Percentiles rank a stretch among this genome's conserved stretches.
Evolutionary conservation across 306 rosid species (phyloP).

Genomic region (Prunus mongolica): DNA sequence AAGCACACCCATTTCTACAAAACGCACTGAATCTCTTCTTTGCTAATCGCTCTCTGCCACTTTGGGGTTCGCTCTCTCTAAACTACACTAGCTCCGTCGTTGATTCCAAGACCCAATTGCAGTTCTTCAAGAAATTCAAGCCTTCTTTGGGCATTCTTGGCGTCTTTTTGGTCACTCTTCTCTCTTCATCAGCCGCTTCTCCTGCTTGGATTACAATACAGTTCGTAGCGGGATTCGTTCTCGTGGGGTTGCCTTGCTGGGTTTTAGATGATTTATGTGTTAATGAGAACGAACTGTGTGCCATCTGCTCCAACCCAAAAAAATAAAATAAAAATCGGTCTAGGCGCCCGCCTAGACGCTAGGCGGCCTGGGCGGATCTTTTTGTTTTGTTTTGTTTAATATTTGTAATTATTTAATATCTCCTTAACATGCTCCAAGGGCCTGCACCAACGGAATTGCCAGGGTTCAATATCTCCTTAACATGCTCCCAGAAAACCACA

Average conservation of each 20-base stretch:
- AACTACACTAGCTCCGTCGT: conserved; percentile 42
- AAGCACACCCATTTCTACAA: conserved; percentile 36
- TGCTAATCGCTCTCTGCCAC: conserved; percentile 33
- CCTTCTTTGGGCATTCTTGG: conserved; percentile 41
- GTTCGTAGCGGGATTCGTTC: conserved; percentile 27
- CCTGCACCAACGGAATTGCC: conserved; percentile 79
- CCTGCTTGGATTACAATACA: conserved; percentile 46
- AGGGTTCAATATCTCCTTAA: conserved; percentile 85
- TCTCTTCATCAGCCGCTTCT: conserved; percentile 50
- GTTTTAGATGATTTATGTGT: no score
- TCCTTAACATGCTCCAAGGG: conserved; percentile 47
- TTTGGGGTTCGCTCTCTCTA: conserved; percentile 70
- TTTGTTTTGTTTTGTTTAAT: no score
- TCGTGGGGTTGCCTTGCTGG: conserved; percentile 20
- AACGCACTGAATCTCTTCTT: conserved; percentile 41
- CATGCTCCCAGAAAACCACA: conserved; percentile 67
- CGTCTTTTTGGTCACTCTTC: conserved; percentile 39
- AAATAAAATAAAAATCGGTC: no score
- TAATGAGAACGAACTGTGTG: no score
- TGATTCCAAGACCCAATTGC: conserved; percentile 50
- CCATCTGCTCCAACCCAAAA: no score
- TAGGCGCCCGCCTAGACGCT: no score
- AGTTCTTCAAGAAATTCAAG: conserved; percentile 53
- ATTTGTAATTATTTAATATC: no score
- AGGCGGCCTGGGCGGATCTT: no score